Conservation (phyloP, 768 basidiomycete genomes). For the Lactarius indigo region DNA sequence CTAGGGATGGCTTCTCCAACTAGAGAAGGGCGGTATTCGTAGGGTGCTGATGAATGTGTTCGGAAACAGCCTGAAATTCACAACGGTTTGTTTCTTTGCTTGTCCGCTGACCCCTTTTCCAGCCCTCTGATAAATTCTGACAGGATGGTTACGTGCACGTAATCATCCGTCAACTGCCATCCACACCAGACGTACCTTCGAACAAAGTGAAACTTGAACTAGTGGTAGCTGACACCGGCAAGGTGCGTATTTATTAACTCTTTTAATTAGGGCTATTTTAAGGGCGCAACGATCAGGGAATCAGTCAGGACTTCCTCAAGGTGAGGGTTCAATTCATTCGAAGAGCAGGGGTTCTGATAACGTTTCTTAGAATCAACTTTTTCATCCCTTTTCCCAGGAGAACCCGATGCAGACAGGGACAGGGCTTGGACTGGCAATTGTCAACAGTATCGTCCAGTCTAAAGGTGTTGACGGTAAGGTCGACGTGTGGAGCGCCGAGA, state of each 20-base stretch:
- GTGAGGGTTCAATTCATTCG: slow-evolving; percentile 35
- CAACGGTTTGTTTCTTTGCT: slow-evolving; percentile 48
- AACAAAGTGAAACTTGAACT: slow-evolving; percentile 75
- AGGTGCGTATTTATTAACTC: slow-evolving; percentile 42
- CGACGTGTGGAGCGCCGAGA: slow-evolving; percentile 91
- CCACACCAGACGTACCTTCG: slow-evolving; percentile 47
- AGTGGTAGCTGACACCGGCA: slow-evolving; percentile 85
- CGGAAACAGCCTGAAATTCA: slow-evolving; percentile 93
- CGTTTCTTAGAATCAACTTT: slow-evolving; percentile 74
- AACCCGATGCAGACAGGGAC: slow-evolving; percentile 92
- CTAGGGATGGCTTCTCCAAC: slow-evolving; percentile 82
- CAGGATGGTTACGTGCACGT: slow-evolving; percentile 89
- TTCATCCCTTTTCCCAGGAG: slow-evolving; percentile 97
- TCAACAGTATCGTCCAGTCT: slow-evolving; percentile 86
- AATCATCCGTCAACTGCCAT: slow-evolving; percentile 67
- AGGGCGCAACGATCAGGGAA: slow-evolving; percentile 50
- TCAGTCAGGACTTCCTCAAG: slow-evolving; percentile 90
- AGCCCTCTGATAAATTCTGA: slow-evolving; percentile 1
- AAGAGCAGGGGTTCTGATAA: neutral
- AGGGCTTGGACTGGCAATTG: slow-evolving; percentile 91
- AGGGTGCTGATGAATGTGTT: slow-evolving; percentile 93
- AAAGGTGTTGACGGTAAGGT: slow-evolving; percentile 87
- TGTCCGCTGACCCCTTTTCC: neutral
- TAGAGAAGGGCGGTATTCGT: slow-evolving; percentile 90
- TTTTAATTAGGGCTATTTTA: neutral